Conservation (phyloP, 371 early-diverging fungal species). For the Mucor velutinosus region DNA sequence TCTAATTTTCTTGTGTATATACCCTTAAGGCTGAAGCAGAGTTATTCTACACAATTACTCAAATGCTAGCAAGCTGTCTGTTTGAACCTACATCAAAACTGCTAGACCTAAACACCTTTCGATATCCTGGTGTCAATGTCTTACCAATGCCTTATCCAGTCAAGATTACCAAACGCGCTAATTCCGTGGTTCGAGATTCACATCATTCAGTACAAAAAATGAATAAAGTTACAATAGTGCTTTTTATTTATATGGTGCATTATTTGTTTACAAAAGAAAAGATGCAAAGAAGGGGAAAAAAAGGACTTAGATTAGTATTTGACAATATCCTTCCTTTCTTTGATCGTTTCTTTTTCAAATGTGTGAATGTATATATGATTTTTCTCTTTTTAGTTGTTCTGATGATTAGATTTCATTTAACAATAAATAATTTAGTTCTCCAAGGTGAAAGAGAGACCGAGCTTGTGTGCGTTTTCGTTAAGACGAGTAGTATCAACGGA, state of each 20-base stretch:
- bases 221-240: background rate
- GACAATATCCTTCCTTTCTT: background rate
- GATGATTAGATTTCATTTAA: background rate
- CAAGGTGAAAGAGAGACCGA: slow-evolving; percentile 89
- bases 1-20: background rate
- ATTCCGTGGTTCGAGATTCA: background rate
- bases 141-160: background rate
- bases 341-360: background rate
- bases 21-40: slow-evolving; percentile 21
- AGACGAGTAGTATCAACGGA: slow-evolving; percentile 90
- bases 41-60: slow-evolving; percentile 8
- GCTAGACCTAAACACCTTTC: background rate
- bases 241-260: background rate
- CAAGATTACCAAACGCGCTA: background rate
- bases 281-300: background rate
- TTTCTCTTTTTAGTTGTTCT: background rate
- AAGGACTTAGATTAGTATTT: background rate
- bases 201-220: background rate
- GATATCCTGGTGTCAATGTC: background rate
- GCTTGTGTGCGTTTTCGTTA: slow-evolving; percentile 93
- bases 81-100: background rate
- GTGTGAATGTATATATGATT: background rate
- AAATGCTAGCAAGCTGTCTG: slow-evolving; percentile 4
- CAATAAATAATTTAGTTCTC: slow-evolving; percentile 64
- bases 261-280: slow-evolving; percentile 3